These are phyloP conservation scores for Pelargonium cotyledonis DNA, from an alignment of 441 rosid species.

Conservation along the genomic window DNA sequence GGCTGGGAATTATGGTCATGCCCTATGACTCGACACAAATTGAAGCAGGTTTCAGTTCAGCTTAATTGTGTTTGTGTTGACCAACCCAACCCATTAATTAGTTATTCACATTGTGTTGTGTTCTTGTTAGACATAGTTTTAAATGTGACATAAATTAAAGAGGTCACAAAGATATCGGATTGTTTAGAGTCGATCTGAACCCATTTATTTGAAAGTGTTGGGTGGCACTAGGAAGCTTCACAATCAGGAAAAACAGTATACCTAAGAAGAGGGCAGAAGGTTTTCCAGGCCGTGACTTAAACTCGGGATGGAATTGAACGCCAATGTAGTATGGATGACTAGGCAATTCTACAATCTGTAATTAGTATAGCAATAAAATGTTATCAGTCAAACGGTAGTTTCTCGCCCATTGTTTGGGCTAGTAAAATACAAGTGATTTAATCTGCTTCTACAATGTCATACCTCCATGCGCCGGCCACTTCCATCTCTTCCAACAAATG, in stretches of 20 bases:
- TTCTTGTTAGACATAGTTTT: too few species aligned
- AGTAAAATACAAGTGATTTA: background rate
- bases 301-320: constrained; percentile 93
- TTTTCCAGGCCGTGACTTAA: constrained; percentile 87
- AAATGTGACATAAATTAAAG: too few species aligned
- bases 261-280: constrained; percentile 85
- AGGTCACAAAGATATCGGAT: too few species aligned
- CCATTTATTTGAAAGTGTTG: background rate
- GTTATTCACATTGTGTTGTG: too few species aligned
- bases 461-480: constrained; percentile 65
- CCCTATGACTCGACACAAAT: too few species aligned
- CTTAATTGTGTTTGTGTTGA: too few species aligned
- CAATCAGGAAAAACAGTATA: constrained; percentile 15
- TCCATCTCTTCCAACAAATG: constrained; percentile 59
- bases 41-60: too few species aligned
- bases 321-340: constrained; percentile 74
- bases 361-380: constrained; percentile 5
- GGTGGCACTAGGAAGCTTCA: background rate
- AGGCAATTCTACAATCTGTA: constrained; percentile 19
- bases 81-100: too few species aligned
- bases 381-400: constrained; percentile 8
- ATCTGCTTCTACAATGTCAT: background rate
- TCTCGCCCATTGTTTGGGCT: background rate
- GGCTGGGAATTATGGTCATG: background rate
- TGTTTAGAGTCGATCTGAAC: background rate